phyloP scores from a whole-genome alignment of 441 rosid genomes.

The Kokia cookei region DNA sequence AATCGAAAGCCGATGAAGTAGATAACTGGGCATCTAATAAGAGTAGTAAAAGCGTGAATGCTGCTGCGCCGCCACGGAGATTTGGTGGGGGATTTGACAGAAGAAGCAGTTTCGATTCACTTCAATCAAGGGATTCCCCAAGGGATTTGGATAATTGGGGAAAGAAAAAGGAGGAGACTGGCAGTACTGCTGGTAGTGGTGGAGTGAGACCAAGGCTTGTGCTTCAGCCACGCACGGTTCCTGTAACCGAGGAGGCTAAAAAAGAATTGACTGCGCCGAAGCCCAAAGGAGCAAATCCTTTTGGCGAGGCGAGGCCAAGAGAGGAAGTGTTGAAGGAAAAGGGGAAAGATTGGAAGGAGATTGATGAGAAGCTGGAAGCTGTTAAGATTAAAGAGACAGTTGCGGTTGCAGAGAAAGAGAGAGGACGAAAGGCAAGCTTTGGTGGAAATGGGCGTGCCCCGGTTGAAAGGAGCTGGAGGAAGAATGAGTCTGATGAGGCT shows the following conservation, averaged over 20 bases:
- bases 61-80: constrained; percentile 25
- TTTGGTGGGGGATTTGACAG: constrained; percentile 33
- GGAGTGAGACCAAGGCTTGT: constrained; percentile 57
- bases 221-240: constrained; percentile 62
- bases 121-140: constrained; percentile 42
- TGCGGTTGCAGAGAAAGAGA: constrained; percentile 26
- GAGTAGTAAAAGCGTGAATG: constrained; percentile 6
- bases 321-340: constrained; percentile 68
- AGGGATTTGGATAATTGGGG: constrained; percentile 68
- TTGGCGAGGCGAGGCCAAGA: constrained; percentile 66
- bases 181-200: constrained; percentile 9
- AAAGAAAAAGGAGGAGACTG: constrained; percentile 58
- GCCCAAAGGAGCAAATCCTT: constrained; percentile 58
- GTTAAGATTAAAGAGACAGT: constrained; percentile 36
- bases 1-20: constrained; percentile 81
- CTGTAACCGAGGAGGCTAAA: constrained; percentile 27
- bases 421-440: constrained; percentile 32
- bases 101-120: constrained; percentile 52
- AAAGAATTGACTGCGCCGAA: constrained; percentile 19
- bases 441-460: constrained; percentile 38
- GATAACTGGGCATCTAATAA: constrained; percentile 74
- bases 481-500: constrained; percentile 28
- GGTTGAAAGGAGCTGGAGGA: constrained; percentile 67
- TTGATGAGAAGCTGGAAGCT: constrained; percentile 66
- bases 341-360: constrained; percentile 66